A percentile compares a stretch with the other conserved stretches of the same genome.
Conservation (phyloP, 495 filamentous ascomycete species). For the Trichoderma orchidacearum region DNA sequence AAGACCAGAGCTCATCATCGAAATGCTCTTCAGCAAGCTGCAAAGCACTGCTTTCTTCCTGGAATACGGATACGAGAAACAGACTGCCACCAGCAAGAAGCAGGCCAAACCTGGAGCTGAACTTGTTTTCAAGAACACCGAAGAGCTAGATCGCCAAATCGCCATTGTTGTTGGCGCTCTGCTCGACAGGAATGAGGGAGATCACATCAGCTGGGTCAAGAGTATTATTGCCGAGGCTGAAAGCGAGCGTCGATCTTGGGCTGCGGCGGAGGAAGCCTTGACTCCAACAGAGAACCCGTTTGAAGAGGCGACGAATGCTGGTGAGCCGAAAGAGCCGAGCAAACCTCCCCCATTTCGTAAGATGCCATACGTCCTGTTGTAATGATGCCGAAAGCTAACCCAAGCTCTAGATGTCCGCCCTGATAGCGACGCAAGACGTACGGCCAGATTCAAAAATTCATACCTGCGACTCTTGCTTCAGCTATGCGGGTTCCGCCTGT, state of each 20-base stretch:
- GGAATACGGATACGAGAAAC: slow-evolving; percentile 80
- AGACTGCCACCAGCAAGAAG: slow-evolving; percentile 44
- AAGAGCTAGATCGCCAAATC: slow-evolving; percentile 53
- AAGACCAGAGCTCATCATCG: slow-evolving; percentile 68
- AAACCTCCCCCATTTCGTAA: slow-evolving; percentile 32
- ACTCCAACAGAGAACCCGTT: slow-evolving; percentile 20
- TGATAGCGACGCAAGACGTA: slow-evolving; percentile 51
- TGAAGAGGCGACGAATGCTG: slow-evolving; percentile 20
- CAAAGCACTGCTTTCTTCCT: slow-evolving; percentile 70
- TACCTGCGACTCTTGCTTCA: slow-evolving; percentile 79
- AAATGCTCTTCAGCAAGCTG: slow-evolving; percentile 91
- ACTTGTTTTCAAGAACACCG: slow-evolving; percentile 63
- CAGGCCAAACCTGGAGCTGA: slow-evolving; percentile 48
- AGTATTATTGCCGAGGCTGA: slow-evolving; percentile 50
- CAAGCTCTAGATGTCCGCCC: slow-evolving; percentile 43
- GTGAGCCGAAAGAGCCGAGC: slow-evolving; percentile 19
- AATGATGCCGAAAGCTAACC: not conserved
- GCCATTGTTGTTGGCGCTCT: slow-evolving; percentile 66
- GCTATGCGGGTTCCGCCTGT: slow-evolving; percentile 54
- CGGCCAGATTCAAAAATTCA: slow-evolving; percentile 77
- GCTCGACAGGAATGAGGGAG: slow-evolving; percentile 58
- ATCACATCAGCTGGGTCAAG: slow-evolving; percentile 73
- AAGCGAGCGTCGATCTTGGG: slow-evolving; percentile 68
- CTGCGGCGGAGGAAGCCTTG: slow-evolving; percentile 49
- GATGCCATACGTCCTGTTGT: slow-evolving; percentile 3